A percentile compares a stretch with the other conserved stretches of the same genome.
These are phyloP conservation scores for Saxispiralis lemnorum DNA, from an alignment of 495 filamentous ascomycete genomes.

Conservation along the genomic window DNA sequence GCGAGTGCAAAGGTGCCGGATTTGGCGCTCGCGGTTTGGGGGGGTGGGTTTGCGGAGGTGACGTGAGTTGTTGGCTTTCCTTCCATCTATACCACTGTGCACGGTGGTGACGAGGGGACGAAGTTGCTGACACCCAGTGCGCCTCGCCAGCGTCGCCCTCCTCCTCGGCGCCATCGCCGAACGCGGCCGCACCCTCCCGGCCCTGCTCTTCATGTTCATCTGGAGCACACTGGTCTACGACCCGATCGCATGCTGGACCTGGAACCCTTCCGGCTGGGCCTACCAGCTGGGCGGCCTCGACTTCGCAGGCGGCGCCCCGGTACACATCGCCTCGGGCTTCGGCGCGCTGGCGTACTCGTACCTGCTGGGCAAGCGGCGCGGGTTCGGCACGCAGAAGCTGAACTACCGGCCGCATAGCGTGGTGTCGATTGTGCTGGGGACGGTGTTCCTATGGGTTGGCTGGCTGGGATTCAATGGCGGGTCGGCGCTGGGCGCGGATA, in stretches of 20 bases:
- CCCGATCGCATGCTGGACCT: slow-evolving; percentile 65
- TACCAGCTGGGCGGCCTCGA: slow-evolving; percentile 73
- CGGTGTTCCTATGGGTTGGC: slow-evolving; percentile 95
- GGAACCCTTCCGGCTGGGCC: slow-evolving; percentile 79
- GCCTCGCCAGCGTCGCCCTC: slow-evolving; percentile 53
- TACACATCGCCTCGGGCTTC: slow-evolving; percentile 83
- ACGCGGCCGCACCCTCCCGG: slow-evolving; percentile 83
- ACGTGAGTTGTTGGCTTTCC: slow-evolving; percentile 48
- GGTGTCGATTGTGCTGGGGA: slow-evolving; percentile 88
- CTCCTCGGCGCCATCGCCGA: slow-evolving; percentile 87
- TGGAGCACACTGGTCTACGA: slow-evolving; percentile 68
- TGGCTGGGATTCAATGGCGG: slow-evolving; percentile 99
- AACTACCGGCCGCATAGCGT: slow-evolving; percentile 98
- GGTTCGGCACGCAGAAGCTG: slow-evolving; percentile 70
- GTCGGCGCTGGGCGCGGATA: slow-evolving; percentile 71
- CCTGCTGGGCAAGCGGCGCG: slow-evolving; percentile 67
- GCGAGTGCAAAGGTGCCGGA: slow-evolving; percentile 71
- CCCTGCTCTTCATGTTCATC: slow-evolving; percentile 88
- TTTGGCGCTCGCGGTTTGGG: slow-evolving; percentile 80
- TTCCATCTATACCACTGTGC: too few species aligned
- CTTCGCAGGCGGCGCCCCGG: slow-evolving; percentile 90
- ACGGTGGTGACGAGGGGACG: too few species aligned
- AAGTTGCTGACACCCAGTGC: background rate
- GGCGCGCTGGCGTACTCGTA: slow-evolving; percentile 67
- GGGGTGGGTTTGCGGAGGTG: slow-evolving; percentile 95